A percentile compares a stretch with the other conserved stretches of the same genome.
These are phyloP conservation scores for Rhodotorula sp. DNA, from an alignment of 1,284 basidiomycete genomes.

Conservation along the genomic window DNA sequence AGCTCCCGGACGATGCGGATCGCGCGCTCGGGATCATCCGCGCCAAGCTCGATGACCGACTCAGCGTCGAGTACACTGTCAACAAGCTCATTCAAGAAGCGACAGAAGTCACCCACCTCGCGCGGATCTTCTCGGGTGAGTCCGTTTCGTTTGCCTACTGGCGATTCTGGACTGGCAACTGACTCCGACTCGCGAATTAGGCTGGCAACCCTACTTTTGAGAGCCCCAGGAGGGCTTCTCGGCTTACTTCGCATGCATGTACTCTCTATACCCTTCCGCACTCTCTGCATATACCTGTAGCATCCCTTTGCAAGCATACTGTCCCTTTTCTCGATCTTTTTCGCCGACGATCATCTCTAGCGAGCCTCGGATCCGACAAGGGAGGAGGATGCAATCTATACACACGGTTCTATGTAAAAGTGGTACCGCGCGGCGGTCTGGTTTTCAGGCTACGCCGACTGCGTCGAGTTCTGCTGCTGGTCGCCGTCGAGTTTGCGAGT, in stretches of 20 bases:
- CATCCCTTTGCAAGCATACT: too few species aligned
- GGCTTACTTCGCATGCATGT: too few species aligned
- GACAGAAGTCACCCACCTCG: slow-evolving; percentile 72
- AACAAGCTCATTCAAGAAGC: slow-evolving; percentile 91
- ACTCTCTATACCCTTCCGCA: background rate
- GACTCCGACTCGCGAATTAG: background rate
- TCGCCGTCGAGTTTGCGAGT: background rate
- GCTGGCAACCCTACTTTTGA: slow-evolving; percentile 5
- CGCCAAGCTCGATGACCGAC: slow-evolving; percentile 74
- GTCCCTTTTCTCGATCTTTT: too few species aligned
- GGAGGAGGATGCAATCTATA: too few species aligned
- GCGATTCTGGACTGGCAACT: too few species aligned
- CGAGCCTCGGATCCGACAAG: too few species aligned
- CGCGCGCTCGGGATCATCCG: slow-evolving; percentile 76
- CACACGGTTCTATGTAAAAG: too few species aligned
- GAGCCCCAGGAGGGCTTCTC: background rate
- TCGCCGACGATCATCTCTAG: too few species aligned
- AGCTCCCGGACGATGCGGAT: slow-evolving; percentile 73
- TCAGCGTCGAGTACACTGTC: slow-evolving; percentile 90
- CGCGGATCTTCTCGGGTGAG: slow-evolving; percentile 62
- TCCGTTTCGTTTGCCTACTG: background rate
- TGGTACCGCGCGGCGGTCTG: background rate
- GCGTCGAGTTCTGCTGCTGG: background rate
- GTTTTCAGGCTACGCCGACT: background rate
- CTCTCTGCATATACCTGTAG: background rate